Conservation (phyloP, 1,139 yeast genomes). For the Debaryomyces singareniensis region DNA sequence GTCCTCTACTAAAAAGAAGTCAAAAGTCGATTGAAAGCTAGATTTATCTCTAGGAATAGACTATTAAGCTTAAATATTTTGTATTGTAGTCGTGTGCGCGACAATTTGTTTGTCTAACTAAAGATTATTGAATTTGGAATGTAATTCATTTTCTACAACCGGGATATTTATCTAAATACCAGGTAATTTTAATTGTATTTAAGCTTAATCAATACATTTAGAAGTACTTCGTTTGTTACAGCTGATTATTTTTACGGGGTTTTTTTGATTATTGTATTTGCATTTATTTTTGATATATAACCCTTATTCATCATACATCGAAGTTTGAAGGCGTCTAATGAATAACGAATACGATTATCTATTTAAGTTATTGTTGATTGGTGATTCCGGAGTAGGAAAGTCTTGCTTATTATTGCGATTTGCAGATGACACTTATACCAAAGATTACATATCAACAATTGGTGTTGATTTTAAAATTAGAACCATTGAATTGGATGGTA, state of each 20-base stretch:
- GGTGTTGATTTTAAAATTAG: constrained; percentile 98
- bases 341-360: constrained; percentile 94
- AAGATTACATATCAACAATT: constrained; percentile 93
- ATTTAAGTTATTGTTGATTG: constrained; percentile 88
- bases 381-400: constrained; percentile 98
- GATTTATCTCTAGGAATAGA: neutral
- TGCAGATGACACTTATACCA: constrained; percentile 96
- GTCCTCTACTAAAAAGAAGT: too few relatives aligned
- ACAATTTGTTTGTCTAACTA: neutral
- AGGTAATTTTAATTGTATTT: neutral
- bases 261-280: neutral
- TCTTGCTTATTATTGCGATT: constrained; percentile 91
- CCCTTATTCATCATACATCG: neutral
- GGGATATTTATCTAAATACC: neutral
- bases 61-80: neutral
- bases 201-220: neutral
- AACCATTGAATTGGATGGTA: constrained; percentile 94
- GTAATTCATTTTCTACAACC: neutral
- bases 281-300: neutral
- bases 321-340: constrained; percentile 32
- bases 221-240: too few relatives aligned
- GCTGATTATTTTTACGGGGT: too few relatives aligned
- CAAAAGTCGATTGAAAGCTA: neutral
- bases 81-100: neutral
- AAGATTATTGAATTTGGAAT: neutral